Evolutionary conservation across 345 rosid species (phyloP), one percentile per base, ranked within the genome.

Genomic region (Aegle marmelos): DNA sequence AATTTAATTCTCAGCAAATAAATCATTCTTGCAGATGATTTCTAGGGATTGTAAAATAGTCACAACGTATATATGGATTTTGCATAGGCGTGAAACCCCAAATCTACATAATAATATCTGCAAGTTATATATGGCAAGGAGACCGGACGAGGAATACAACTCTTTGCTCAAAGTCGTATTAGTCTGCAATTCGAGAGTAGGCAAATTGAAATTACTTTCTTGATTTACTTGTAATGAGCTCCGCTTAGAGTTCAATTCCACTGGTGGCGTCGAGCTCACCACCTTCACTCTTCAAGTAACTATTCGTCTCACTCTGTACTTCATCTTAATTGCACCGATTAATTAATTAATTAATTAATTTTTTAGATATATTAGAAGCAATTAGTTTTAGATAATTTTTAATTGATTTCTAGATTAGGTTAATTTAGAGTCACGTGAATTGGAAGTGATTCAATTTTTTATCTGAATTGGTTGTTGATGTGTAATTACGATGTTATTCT

Each of bases 171-270:
- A 94, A 85, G 94, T 94, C 5, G 97, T 94, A 33, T 61, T 94
- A 84, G 91, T 94, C 80, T 97, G 97, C 66, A 97, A 94, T 80
- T 94, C 97, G 9, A 97, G 97, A 41, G 97, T 94, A 1, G 96
- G 98, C 28, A 92, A 94, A 85, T 92, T 96, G 31, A 94, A 94
- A 79, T 84, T 92, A 36, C 97, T 94, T 80, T 94, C 97, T 77
- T 91, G 98, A 88, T 93, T 94, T 86, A 91, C 98, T 67, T 97
- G 97, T 68, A 90, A 94, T 75, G 97, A 93, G 88, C 93, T 93
- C 84, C 91, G 97, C 85, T 87, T 91, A 73, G 97, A 94, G 82
- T 94, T 97, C 74, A 94, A 94, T 81, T 94, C 98, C 74, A 92
- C 98, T 73, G 93, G 91, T 79, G 95, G 97, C 66, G 98, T 94